Base-by-base conservation (phyloP, 257 asterid genomes). In the Gentiana macrophylla region DNA sequence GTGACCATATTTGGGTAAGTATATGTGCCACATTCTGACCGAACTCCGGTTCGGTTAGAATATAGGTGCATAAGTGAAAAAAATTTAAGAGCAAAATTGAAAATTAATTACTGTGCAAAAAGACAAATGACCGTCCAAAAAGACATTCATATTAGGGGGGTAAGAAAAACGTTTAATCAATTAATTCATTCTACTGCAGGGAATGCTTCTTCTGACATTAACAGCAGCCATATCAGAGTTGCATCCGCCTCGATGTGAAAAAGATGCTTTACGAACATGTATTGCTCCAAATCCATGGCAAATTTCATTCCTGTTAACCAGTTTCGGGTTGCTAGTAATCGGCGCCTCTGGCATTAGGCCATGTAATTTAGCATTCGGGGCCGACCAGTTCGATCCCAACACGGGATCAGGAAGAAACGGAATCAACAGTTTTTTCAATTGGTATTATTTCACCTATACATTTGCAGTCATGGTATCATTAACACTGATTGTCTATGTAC, bases 321-420 rank as follows among this genome's bases (percentile, higher is more conserved):
- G 55, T 11, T 70, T 70, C 24, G 71, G 57, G 2, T 43, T 70
- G 4, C 38, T 70, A 34, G 46, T 70, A 5, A 6, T 61, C 0
- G 75, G 75, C 9, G 75, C 71, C 9, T 35, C 64, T 10, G 75
- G 75, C 2, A 70, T 70, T 6, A 55, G 71, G 64, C 75, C 75
- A 3, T 65, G 71, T 36, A 70, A 60, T 52, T 65, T 70, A 34
- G 75, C 75, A 12, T 70, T 70, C 51, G 75, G 75, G 12, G 75
- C 75, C 5, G 75, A 70, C 32, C 75, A 70, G 32, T 70, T 70
- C 46, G 38, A 70, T 37, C 75, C 75, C 12, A 65, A 70, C 2
- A 65, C 71, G 0, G 68, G 52, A 41, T 61, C 75, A 5, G 75
- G 75, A 4, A 65, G 63, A 57, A 70, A 49, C 11, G 75, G 71